phyloP scores from a whole-genome alignment of 2,329 filamentous ascomycete genomes.

The Ophiostoma himal-ulmi region DNA sequence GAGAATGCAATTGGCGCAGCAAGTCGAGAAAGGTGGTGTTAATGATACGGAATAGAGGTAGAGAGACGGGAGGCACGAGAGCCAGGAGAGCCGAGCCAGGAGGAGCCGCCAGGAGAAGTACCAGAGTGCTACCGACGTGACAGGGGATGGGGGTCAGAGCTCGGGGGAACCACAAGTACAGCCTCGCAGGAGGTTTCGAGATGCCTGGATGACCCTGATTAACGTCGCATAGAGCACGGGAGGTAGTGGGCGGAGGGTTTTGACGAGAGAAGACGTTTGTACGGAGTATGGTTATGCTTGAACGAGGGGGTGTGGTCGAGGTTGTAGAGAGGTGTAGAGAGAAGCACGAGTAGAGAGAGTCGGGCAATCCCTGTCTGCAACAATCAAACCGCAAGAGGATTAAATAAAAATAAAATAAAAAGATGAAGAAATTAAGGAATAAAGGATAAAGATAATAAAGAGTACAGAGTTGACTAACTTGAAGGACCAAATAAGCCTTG shows the following conservation, averaged over 20 bases:
- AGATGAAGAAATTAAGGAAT: background rate
- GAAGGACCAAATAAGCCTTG: background rate
- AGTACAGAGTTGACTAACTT: background rate
- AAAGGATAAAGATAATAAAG: background rate
- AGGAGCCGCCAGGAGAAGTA: background rate
- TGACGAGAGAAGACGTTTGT: background rate
- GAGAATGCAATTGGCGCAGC: background rate
- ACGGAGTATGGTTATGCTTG: background rate
- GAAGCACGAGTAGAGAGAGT: background rate
- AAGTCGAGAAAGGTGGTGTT: background rate
- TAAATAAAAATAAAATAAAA: too few species aligned
- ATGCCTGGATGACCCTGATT: slow-evolving; percentile 33
- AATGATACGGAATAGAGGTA: background rate
- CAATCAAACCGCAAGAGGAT: slow-evolving; percentile 1
- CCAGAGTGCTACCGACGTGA: slow-evolving; percentile 14
- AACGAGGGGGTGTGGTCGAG: background rate
- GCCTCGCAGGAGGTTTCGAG: slow-evolving; percentile 36
- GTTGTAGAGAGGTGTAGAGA: too few species aligned
- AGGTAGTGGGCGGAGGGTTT: background rate
- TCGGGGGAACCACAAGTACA: slow-evolving; percentile 30
- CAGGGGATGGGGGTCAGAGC: slow-evolving; percentile 33
- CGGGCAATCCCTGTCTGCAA: slow-evolving; percentile 1
- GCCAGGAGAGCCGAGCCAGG: background rate
- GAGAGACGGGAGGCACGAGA: background rate
- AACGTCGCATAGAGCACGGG: slow-evolving; percentile 37